A percentile compares a stretch with the other conserved stretches of the same genome.
These are phyloP conservation scores for Gyromitra esculenta DNA, from an alignment of 2,329 filamentous ascomycete species.

Conservation along the genomic window DNA sequence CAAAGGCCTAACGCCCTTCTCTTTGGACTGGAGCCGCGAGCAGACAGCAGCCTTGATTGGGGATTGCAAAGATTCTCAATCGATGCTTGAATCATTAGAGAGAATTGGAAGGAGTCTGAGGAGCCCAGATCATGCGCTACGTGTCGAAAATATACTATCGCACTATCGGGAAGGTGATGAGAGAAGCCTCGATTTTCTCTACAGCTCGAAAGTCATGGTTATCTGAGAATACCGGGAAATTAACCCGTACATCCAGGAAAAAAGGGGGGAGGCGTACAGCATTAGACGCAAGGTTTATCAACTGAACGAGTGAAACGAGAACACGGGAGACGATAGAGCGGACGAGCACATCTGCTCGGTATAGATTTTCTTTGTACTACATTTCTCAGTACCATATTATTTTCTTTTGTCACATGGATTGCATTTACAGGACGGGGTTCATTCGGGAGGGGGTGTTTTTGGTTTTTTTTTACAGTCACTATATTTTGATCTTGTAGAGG, in stretches of 20 bases:
- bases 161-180: slow-evolving; percentile 53
- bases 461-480: slow-evolving; percentile 15
- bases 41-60: slow-evolving; percentile 53
- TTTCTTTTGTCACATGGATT: slow-evolving; percentile 35
- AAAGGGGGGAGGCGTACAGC: neutral
- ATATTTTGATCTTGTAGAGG: slow-evolving; percentile 28
- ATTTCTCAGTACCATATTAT: slow-evolving; percentile 20
- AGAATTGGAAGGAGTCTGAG: slow-evolving; percentile 52
- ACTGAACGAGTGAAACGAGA: slow-evolving; percentile 37
- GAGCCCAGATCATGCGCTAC: slow-evolving; percentile 53
- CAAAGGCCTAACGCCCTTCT: slow-evolving; percentile 55
- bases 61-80: slow-evolving; percentile 47
- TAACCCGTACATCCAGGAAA: neutral
- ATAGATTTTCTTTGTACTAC: slow-evolving; percentile 40
- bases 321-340: slow-evolving; percentile 27
- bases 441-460: slow-evolving; percentile 38
- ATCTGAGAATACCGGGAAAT: slow-evolving; percentile 28
- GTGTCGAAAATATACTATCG: slow-evolving; percentile 50
- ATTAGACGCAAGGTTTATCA: slow-evolving; percentile 11
- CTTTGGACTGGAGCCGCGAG: slow-evolving; percentile 55
- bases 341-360: slow-evolving; percentile 28
- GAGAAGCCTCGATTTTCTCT: slow-evolving; percentile 55
- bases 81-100: slow-evolving; percentile 52
- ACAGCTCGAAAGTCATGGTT: slow-evolving; percentile 54
- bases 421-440: slow-evolving; percentile 37